A percentile compares a stretch with the other conserved stretches of the same genome.
Conservation (phyloP, 495 filamentous ascomycete species). For the Neurospora sp. region DNA sequence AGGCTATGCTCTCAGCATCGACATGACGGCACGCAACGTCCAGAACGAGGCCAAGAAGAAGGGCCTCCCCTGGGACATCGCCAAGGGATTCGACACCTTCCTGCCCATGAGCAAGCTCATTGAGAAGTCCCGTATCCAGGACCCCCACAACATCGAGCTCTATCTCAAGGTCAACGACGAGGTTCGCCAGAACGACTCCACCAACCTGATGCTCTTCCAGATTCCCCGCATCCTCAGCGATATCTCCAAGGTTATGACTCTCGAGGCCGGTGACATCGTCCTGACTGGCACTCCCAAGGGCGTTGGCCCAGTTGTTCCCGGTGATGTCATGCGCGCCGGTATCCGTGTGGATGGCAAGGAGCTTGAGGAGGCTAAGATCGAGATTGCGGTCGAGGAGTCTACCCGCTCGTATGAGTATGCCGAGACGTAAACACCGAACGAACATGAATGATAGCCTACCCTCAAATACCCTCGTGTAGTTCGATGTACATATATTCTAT, state of each 20-base stretch:
- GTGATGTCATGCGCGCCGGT: slow-evolving; percentile 83
- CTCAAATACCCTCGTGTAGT: not conserved
- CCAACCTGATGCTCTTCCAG: slow-evolving; percentile 81
- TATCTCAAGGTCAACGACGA: slow-evolving; percentile 71
- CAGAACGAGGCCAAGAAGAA: slow-evolving; percentile 96
- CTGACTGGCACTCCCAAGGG: slow-evolving; percentile 96
- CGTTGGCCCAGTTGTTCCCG: slow-evolving; percentile 73
- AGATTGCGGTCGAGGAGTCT: slow-evolving; percentile 69
- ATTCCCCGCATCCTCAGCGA: slow-evolving; percentile 82
- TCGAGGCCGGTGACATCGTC: slow-evolving; percentile 85
- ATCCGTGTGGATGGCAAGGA: slow-evolving; percentile 74
- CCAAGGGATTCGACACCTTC: slow-evolving; percentile 97
- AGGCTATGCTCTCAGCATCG: slow-evolving; percentile 76
- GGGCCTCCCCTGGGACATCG: slow-evolving; percentile 90
- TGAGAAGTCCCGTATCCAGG: slow-evolving; percentile 61
- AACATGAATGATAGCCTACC: not conserved
- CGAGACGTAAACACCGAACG: slow-evolving; percentile 42
- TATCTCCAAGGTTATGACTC: slow-evolving; percentile 87
- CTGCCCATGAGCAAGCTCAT: slow-evolving; percentile 74
- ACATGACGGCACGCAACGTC: slow-evolving; percentile 88
- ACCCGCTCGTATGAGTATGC: slow-evolving; percentile 44
- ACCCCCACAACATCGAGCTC: slow-evolving; percentile 81
- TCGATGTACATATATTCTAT: not conserved
- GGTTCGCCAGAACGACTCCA: slow-evolving; percentile 70
- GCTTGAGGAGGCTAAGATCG: slow-evolving; percentile 75